A percentile compares a stretch with the other conserved stretches of the same genome.
These are phyloP conservation scores for Phaeotremella skinneri DNA, from an alignment of 768 basidiomycete species.

Conservation along the genomic window DNA sequence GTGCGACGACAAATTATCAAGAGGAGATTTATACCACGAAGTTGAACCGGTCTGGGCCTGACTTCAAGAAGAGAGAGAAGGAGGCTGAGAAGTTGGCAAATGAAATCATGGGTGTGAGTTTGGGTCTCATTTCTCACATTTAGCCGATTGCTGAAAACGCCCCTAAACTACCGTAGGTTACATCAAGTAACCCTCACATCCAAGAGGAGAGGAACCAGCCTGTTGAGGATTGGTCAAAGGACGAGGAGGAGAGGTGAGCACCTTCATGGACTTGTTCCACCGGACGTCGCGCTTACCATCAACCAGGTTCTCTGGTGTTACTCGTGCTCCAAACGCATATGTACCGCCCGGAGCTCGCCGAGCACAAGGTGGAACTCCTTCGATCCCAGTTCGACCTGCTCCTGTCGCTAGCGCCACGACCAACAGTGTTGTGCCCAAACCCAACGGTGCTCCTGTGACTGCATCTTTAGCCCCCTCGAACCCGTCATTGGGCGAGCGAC, in stretches of 20 bases:
- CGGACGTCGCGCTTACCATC: constrained; percentile 23
- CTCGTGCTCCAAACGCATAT: constrained; percentile 83
- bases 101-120: constrained; percentile 80
- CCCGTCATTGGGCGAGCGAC: constrained; percentile 13
- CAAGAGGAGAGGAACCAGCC: constrained; percentile 74
- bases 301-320: constrained; percentile 85
- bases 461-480: constrained; percentile 4
- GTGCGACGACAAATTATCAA: constrained; percentile 84
- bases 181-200: constrained; percentile 72
- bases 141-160: not conserved
- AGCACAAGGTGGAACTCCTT: constrained; percentile 21
- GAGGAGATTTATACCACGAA: constrained; percentile 94
- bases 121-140: too few relatives aligned
- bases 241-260: constrained; percentile 93
- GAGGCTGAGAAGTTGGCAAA: constrained; percentile 83
- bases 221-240: constrained; percentile 65
- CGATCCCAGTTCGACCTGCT: constrained; percentile 14
- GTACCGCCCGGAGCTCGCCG: constrained; percentile 87
- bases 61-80: constrained; percentile 83
- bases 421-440: constrained; percentile 3
- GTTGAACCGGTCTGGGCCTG: constrained; percentile 75
- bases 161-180: not conserved
- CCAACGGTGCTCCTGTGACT: constrained; percentile 7
- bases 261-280: constrained; percentile 1
- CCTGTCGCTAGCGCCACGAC: constrained; percentile 13